Evolutionary conservation across 177 flowering plant species (phyloP), one percentile per base, ranked within the genome.

Genomic region (Vitis hybrid): DNA sequence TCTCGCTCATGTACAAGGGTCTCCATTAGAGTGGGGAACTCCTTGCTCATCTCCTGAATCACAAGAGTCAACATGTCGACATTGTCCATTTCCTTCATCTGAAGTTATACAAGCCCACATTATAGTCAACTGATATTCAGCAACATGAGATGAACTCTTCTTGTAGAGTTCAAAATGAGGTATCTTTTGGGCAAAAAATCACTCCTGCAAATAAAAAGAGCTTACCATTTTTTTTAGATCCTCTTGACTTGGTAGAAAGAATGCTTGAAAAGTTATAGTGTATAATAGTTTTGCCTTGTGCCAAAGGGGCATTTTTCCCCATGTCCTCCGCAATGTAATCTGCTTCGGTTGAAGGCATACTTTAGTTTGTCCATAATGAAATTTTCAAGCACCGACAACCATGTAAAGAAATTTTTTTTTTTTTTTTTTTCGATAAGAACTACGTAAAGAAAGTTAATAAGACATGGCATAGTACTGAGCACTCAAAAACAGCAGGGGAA

Each of bases 21-120:
- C 75, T 93, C 97, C 91, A 88, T 85, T 65, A 95, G 76, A 70
- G 97, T 84, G 26, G 99, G 98, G 75, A 85, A 95, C 68, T 75
- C 78, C 82, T 91, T 91, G 91, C 97, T 93, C 97, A 93, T 90
- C 77, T 93, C 97, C 84, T 95, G 93, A 84, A 95, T 85, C 68
- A 89, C 85, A 61, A 89, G 88, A 72, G 98, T 93, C 61, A 95
- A 65, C 95, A 87, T 87, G 81, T 95, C 97, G 63, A 74, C 83
- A 74, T 95, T 97, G 73, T 89, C 87, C 97, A 95, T 87, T 64
- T 88, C 95, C 82, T 90, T 89, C 80, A 93, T 83, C 97, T 94
- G 85, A 66, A 79, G 68, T 64, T 4, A 78, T 58, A 56, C 34
- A 74, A 59, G 52, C 32, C 12, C 9, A 56, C 59, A 54, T 56